These are phyloP conservation scores for Achlya hypogyna DNA, from an alignment of 352 stramenopile species.

Conservation along the genomic window DNA sequence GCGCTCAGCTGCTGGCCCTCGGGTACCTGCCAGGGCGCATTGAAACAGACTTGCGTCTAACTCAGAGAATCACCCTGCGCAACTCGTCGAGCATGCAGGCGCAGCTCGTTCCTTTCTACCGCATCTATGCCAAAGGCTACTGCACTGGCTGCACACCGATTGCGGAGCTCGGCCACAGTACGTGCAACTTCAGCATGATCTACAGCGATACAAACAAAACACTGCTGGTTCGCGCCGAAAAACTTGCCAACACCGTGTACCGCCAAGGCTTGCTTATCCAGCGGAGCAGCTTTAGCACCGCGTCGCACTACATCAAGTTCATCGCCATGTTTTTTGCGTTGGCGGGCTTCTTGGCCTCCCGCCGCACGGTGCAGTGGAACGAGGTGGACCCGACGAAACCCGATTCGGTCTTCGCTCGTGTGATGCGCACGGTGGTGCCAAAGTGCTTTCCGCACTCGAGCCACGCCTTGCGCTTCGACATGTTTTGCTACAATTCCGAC, in stretches of 20 bases:
- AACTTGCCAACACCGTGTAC: neutral
- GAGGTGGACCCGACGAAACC: neutral
- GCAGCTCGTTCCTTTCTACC: neutral
- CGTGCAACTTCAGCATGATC: constrained; percentile 3
- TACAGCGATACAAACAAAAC: neutral
- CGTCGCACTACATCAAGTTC: neutral
- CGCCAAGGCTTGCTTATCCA: neutral
- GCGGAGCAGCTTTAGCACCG: neutral
- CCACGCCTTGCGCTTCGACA: constrained; percentile 5
- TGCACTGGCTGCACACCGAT: constrained; percentile 3
- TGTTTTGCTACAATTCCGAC: constrained; percentile 19
- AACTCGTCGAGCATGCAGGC: neutral
- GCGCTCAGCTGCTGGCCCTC: neutral
- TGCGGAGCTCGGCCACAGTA: neutral
- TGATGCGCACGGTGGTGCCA: neutral
- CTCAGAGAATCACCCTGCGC: neutral
- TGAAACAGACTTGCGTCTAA: constrained; percentile 3
- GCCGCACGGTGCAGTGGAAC: constrained; percentile 5
- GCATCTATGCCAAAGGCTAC: constrained; percentile 11
- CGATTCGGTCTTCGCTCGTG: neutral
- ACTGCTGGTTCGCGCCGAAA: neutral
- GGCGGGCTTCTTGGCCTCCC: neutral
- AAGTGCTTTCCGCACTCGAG: constrained; percentile 14
- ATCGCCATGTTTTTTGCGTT: constrained; percentile 1
- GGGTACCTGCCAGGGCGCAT: constrained; percentile 4